Conservation (phyloP, 345 rosid genomes). For the Eucalyptus erythrocorys region DNA sequence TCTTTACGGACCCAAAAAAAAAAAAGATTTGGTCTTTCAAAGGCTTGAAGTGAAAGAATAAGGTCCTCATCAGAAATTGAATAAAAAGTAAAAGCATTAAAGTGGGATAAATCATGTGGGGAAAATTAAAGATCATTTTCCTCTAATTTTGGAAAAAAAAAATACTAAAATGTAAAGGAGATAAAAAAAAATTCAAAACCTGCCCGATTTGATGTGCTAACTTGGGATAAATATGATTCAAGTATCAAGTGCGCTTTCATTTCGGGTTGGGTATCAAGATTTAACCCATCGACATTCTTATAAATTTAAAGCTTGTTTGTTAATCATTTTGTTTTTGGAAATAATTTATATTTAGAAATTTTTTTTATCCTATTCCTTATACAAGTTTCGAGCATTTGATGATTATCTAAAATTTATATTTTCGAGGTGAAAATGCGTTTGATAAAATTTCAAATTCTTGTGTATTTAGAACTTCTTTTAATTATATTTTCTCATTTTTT, state of each 20-base stretch:
- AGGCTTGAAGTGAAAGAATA: background rate
- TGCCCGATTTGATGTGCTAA: accelerated
- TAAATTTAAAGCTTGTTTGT: no score
- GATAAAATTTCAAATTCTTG: no score
- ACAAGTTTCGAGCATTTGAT: accelerated
- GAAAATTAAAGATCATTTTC: background rate
- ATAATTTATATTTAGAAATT: no score
- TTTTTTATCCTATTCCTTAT: accelerated
- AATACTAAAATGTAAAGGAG: background rate
- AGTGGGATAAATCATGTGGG: background rate
- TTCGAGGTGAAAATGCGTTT: accelerated
- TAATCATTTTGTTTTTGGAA: no score
- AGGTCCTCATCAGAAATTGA: background rate
- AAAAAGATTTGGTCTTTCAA: background rate
- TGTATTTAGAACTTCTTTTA: no score
- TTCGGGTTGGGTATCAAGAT: background rate
- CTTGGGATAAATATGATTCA: background rate
- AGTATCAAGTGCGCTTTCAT: background rate
- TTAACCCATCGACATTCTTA: no score
- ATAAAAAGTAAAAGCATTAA: no score
- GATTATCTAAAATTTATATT: no score
- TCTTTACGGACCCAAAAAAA: no score
- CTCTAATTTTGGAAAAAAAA: background rate
- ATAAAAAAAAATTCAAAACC: background rate
- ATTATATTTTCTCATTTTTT: no score